Evolutionary conservation across 2,329 filamentous ascomycete species (phyloP), one percentile per base, ranked within the genome.

Genomic region (Tolypocladium guangdongense): DNA sequence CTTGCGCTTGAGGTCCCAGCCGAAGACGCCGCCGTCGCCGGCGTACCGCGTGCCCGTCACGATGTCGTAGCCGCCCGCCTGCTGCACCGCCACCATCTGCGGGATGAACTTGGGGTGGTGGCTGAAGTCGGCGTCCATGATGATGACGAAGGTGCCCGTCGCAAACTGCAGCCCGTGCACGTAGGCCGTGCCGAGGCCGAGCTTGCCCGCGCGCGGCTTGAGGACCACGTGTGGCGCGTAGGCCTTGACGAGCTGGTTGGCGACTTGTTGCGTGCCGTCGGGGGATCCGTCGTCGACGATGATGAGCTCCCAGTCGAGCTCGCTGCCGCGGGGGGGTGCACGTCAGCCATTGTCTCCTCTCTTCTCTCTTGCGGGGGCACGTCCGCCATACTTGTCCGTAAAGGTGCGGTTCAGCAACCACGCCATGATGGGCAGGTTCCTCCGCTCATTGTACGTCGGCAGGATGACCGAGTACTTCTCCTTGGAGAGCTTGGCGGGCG

Each of bases 71-170:
- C 90, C 83, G 59, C 77, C 85, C 56, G 69, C 70, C 70, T 83
- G 81, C 72, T 97, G 93, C 60, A 84, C 81, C 55, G 80, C 80
- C 64, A 99, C 89, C 90, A 99, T 97, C 67, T 86, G 78, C 52
- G 91, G 85, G 72, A 99, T 96, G 81, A 97, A 99, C 75, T 97
- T 99, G 67, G 93, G 93, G 78, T 99, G 93, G 76, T 99, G 93
- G 63, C 84, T 90, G 80, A 99, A 99, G 75, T 99, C 93, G 73
- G 95, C 93, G 77, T 99, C 93, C 93, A 99, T 99, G 80, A 99
- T 99, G 78, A 99, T 89, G 68, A 99, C 89, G 67, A 84, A 97
- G 80, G 95, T 96, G 64, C 93, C 93, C 24, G 84, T 90, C 27
- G 81, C 87, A 68, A 88, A 97, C 70, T 96, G 83, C 56, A 99